phyloP scores from a whole-genome alignment of 2,329 filamentous ascomycete species.

The Teratosphaeria epicoccoides region DNA sequence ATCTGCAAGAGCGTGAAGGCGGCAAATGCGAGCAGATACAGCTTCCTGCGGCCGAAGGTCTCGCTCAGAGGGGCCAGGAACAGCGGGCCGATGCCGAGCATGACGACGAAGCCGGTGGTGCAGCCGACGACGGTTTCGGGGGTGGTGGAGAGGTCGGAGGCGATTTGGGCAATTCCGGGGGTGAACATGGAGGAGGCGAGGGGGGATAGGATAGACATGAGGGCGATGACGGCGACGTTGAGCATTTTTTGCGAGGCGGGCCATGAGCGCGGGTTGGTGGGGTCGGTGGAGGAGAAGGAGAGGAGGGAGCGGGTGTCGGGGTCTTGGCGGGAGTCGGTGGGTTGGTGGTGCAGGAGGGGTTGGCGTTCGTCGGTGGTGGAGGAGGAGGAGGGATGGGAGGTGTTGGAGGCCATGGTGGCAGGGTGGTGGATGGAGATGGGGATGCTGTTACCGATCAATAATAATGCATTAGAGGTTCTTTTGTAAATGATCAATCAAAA shows the following conservation, averaged over 20 bases:
- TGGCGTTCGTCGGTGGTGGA: no score
- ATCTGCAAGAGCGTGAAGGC: constrained; percentile 38
- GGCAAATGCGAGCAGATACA: constrained; percentile 37
- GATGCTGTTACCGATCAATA: no score
- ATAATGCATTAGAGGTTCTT: no score
- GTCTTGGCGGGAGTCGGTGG: constrained; percentile 25
- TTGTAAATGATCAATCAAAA: no score
- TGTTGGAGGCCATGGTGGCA: background rate
- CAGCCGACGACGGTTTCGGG: constrained; percentile 36
- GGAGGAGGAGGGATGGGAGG: background rate
- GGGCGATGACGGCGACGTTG: constrained; percentile 41
- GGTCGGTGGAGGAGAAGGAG: constrained; percentile 28
- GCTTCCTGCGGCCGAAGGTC: constrained; percentile 35
- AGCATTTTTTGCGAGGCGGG: constrained; percentile 33
- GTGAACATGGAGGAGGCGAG: constrained; percentile 43
- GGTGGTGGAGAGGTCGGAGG: constrained; percentile 34
- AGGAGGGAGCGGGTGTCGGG: constrained; percentile 22
- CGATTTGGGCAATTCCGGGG: constrained; percentile 41
- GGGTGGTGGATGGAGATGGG: no score
- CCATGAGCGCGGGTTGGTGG: constrained; percentile 40
- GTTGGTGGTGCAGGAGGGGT: constrained; percentile 26
- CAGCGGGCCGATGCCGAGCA: constrained; percentile 39
- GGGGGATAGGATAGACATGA: constrained; percentile 40
- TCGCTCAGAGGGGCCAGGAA: constrained; percentile 38
- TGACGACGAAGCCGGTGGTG: constrained; percentile 42